Evolutionary conservation across 176 grass and related monocot genomes (phyloP), one percentile per base, ranked within the genome.

Genomic region (Tillandsia fasciculata): DNA sequence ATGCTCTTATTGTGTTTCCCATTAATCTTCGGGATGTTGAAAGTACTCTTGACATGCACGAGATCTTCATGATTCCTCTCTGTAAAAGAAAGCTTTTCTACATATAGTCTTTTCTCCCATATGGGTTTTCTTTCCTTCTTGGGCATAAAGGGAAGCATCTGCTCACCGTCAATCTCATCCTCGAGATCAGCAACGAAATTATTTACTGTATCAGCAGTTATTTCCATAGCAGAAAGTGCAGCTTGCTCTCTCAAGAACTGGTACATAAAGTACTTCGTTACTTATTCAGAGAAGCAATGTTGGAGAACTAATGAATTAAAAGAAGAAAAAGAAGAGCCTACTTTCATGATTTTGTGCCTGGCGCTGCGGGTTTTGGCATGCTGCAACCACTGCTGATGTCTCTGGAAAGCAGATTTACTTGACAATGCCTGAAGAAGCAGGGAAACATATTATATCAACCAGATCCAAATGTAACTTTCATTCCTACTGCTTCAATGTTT

Each of bases 331-430:
- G 22, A 10, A 61, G 56, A 67, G 78, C 80, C 26, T 89, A 97
- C 94, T 85, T 93, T 97, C 84, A 87, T 79, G 64, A 97, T 92
- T 82, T 97, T 97, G 89, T 97, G 89, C 57, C 87, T 86, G 74
- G 94, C 89, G 81, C 94, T 90, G 53, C 84, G 89, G 23, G 94
- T 97, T 80, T 92, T 97, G 71, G 89, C 94, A 67, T 92, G 84
- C 22, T 87, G 84, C 17, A 92, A 76, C 94, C 94, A 97, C 79
- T 92, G 82, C 69, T 85, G 78, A 73, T 97, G 94, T 71, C 53
- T 77, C 76, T 92, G 77, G 87, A 79, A 97, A 79, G 89, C 94
- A 77, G 83, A 90, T 85, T 97, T 92, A 72, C 77, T 83, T 64
- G 89, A 85, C 75, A 90, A 77, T 78, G 78, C 85, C 94, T 92